Evolutionary conservation across 2,329 filamentous ascomycete genomes (phyloP), one percentile per base, ranked within the genome.

Genomic region (Penicillium sp.): DNA sequence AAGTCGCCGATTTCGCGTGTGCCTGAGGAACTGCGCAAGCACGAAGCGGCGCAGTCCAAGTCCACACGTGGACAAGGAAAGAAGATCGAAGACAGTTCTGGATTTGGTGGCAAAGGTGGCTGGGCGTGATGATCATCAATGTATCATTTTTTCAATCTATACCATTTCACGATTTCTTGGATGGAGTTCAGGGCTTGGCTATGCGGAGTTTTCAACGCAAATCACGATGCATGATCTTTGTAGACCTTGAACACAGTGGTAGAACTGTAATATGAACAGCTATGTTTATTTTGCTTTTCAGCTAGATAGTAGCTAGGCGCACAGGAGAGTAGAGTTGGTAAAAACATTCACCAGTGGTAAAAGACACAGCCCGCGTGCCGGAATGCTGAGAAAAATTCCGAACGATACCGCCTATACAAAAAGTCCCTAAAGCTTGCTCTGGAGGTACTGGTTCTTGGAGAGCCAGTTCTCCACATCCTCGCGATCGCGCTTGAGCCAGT

Each of bases 31-130:
- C 74, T 97, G 61, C 81, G 88, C 67, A 86, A 92, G 62, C 92
- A 96, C 68, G 90, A 95, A 73, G 87, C 89, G 1, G 89, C 92
- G n/a, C 91, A 96, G 75, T 88, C 91, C 66, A 93, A 88, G 71
- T 85, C 86, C 0, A 71, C 67, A n/a, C 71, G 70, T 34, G 73
- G 73, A 12, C 66, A 68, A 12, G 73, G 74, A 59, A 80, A 80
- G 68, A 80, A 78, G 59, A 74, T 75, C 31, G 78, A 81, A 42
- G 70, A 73, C 24, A 68, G 64, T 45, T 69, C 68, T 28, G 65
- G 63, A 23, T 72, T 71, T 53, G 70, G 65, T 34, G 68, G 68
- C 8, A 73, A 73, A 43, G 63, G 69, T 12, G 70, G 69, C 24
- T 72, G 70, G 69, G 61, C 62, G 28, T 61, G 41, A 54, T 51